Base-by-base conservation (phyloP, 2,329 filamentous ascomycete species). In the Cryphonectria japonica region DNA sequence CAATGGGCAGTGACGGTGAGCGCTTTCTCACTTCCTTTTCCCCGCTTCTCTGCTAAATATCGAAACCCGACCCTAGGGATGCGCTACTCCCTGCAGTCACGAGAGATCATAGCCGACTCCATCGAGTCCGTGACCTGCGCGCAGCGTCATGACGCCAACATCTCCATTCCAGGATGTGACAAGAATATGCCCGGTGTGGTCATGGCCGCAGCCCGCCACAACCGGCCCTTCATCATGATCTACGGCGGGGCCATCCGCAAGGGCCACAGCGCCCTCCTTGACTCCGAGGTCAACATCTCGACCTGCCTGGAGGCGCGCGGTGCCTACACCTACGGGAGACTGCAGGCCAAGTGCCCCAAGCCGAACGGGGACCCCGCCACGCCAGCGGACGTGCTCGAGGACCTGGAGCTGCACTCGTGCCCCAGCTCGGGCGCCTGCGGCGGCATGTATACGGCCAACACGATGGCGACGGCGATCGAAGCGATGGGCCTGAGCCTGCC, bases 181-280 rank as follows among this genome's bases (percentile, higher is more conserved):
- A 98, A 98, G 88, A 98, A 98, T 81, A 98, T 98, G 95, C 95
- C 95, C 0, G 95, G 95, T 74, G 92, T 93, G 22, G 86, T 96
- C 74, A 97, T 97, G 91, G 94, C 93, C 0, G 94, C 96, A 78
- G 93, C 93, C 19, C 89, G 95, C 70, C 93, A 97, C 82, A 98
- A 98, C 82, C 88, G 95, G 13, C 95, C 95, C 4, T 96, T 94
- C 64, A 85, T 98, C 78, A 97, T 98, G 94, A 92, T 98, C 72
- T 98, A 98, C 79, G 95, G 95, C 66, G 95, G 95, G 54, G 93
- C 93, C 22, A 98, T 97, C 77, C 90, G 91, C 78, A 93, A 94
- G 73, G 95, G 95, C n/a, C 93, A 93, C 80, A 95, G 92, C 0
- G 83, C 88, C 66, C 86, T 95, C 2, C 86, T 97, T 37, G 89